Evolutionary conservation across 345 rosid species (phyloP).

Genomic region (Citrus glauca): DNA sequence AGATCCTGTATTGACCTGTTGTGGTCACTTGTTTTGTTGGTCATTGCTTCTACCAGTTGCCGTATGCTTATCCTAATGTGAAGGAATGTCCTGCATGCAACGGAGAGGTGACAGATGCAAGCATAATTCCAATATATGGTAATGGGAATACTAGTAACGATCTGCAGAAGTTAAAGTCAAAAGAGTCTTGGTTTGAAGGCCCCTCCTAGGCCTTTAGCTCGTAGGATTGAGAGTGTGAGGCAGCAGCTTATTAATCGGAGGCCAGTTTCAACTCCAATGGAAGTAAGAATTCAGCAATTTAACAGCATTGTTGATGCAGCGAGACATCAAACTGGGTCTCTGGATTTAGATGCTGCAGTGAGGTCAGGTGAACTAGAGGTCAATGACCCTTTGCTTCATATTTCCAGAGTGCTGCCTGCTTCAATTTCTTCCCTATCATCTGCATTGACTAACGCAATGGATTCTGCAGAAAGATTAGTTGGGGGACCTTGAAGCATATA

Average conservation of each 20-base stretch:
- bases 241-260: constrained; percentile 36
- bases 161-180: constrained; percentile 17
- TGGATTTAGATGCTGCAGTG: constrained; percentile 16
- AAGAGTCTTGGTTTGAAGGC: constrained; percentile 35
- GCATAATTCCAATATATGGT: constrained; percentile 59
- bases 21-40: constrained; percentile 82
- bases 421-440: constrained; percentile 35
- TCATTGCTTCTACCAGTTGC: constrained; percentile 57
- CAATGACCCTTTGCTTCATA: constrained; percentile 18
- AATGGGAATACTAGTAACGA: constrained; percentile 25
- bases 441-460: constrained; percentile 37
- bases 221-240: constrained; percentile 47
- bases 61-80: constrained; percentile 31
- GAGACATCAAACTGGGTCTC: constrained; percentile 23
- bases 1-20: constrained; percentile 57
- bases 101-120: constrained; percentile 42
- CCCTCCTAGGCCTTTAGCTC: constrained; percentile 57
- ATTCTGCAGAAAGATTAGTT: constrained; percentile 32
- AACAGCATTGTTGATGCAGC: constrained; percentile 32
- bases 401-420: constrained; percentile 23
- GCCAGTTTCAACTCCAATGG: constrained; percentile 26
- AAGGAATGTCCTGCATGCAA: constrained; percentile 50
- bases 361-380: constrained; percentile 1
- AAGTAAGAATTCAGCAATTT: constrained; percentile 34
- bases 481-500: constrained; percentile 35